These are phyloP conservation scores for Cladosporium sp. DNA, from an alignment of 2,329 filamentous ascomycete species.

Conservation along the genomic window DNA sequence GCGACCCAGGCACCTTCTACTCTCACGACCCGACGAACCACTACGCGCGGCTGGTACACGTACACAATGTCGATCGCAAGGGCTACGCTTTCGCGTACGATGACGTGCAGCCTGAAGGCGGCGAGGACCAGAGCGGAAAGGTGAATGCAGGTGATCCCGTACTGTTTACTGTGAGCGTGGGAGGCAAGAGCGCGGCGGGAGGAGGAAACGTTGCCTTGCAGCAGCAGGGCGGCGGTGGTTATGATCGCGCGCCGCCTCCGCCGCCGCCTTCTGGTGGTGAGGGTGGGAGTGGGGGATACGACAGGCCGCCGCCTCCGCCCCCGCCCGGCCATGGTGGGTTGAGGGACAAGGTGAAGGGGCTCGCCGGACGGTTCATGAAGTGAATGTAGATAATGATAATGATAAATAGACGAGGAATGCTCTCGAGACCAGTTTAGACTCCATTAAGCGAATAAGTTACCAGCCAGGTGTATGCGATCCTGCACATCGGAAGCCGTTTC, in stretches of 20 bases:
- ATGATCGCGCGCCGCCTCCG: constrained; percentile 5
- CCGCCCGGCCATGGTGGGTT: constrained; percentile 11
- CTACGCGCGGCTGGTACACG: constrained; percentile 56
- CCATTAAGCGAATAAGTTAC: no score
- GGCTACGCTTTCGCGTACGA: constrained; percentile 66
- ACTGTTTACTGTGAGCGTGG: constrained; percentile 43
- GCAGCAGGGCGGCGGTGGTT: not conserved
- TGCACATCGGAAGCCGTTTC: no score
- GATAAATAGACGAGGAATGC: not conserved
- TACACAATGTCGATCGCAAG: constrained; percentile 51
- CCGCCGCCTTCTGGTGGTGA: not conserved
- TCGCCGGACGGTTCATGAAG: constrained; percentile 17
- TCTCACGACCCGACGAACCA: constrained; percentile 42
- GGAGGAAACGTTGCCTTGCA: constrained; percentile 3
- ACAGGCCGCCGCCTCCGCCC: constrained; percentile 15
- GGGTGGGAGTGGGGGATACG: not conserved
- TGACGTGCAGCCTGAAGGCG: constrained; percentile 56
- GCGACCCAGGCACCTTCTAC: constrained; percentile 31
- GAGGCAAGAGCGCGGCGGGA: constrained; percentile 30
- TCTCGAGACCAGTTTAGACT: no score
- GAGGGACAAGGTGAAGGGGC: constrained; percentile 16
- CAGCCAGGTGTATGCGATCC: no score
- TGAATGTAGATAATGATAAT: constrained; percentile 1
- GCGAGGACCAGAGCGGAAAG: constrained; percentile 50
- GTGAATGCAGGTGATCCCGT: constrained; percentile 43